Percentiles rank a stretch among this genome's conserved stretches.
phyloP scores from a whole-genome alignment of 2,329 filamentous ascomycete species.

The Passalora sequoiae region DNA sequence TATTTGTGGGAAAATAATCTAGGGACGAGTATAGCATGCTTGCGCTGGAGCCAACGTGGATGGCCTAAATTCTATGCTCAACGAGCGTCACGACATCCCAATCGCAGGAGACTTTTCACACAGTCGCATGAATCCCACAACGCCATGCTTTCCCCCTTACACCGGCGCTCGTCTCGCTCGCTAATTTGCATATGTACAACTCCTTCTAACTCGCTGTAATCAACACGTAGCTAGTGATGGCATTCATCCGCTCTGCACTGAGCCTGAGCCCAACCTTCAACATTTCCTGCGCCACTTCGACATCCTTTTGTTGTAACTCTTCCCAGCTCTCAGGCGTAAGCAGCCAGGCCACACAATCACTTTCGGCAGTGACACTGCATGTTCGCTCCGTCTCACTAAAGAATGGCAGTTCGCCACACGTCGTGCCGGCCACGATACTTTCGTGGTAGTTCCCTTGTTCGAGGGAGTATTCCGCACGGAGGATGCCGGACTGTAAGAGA shows the following conservation, averaged over 20 bases:
- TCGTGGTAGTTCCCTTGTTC: slow-evolving; percentile 87
- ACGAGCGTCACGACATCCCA: too few species aligned
- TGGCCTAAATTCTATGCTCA: too few species aligned
- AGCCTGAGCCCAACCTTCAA: slow-evolving; percentile 84
- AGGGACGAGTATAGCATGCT: too few species aligned
- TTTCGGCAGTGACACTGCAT: slow-evolving; percentile 76
- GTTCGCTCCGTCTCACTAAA: slow-evolving; percentile 87
- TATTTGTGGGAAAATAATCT: too few species aligned
- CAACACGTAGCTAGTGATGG: slow-evolving; percentile 51
- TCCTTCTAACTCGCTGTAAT: slow-evolving; percentile 36
- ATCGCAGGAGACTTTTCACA: too few species aligned
- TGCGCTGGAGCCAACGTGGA: too few species aligned
- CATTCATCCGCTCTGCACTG: slow-evolving; percentile 86
- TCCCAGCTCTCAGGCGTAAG: slow-evolving; percentile 69
- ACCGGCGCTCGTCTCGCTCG: too few species aligned
- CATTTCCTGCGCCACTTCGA: slow-evolving; percentile 76
- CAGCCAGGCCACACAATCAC: slow-evolving; percentile 67
- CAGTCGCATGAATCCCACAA: too few species aligned
- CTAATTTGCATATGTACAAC: neutral
- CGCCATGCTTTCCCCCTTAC: too few species aligned
- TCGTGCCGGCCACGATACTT: slow-evolving; percentile 88
- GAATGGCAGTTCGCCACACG: slow-evolving; percentile 92
- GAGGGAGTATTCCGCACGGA: slow-evolving; percentile 83
- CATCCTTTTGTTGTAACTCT: slow-evolving; percentile 64
- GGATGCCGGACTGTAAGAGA: slow-evolving; percentile 79